Evolutionary conservation across 2,329 filamentous ascomycete genomes (phyloP), one percentile per base, ranked within the genome.

Genomic region (Daldinia sp.): DNA sequence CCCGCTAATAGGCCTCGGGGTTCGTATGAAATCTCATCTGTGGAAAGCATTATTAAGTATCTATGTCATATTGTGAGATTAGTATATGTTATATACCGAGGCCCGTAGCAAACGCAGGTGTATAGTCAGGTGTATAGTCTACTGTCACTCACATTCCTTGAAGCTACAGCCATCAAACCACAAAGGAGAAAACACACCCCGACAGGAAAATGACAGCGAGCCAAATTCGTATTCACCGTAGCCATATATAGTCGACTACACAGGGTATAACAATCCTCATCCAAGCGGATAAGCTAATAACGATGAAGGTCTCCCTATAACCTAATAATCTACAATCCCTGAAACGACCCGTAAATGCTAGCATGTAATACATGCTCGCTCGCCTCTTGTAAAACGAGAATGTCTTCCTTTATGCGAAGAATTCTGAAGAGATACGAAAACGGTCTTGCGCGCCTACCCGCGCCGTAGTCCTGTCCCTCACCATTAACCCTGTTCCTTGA

Each of bases 231-330:
- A 47, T 63, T 53, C 9, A 23, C 35, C 30, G 50, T 45, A 63
- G 48, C 27, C 27, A 48, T 15, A 19, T 32, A 54, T n/a, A 41
- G 30, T 34, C n/a, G 30, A 25, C 11, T 56, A 45, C 50, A 47
- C 27, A 52, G 58, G 55, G 58, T 64, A 62, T 63, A 59, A 61
- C 41, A 51, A 57, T 60, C 61, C 51, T 54, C 37, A 50, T 50
- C 39, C 7, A 39, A 37, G 43, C 58, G 43, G 4, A n/a, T 10
- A 39, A 13, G 48, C 41, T 45, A 39, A 8, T 34, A 54, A 48
- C 11, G 25, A 29, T 30, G 17, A 13, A 50, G 30, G n/a, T n/a
- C n/a, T 48, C 21, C 52, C 50, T 52, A 56, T 34, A 48, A 19
- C 54, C 39, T 39, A 48, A 54, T 59, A 47, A 11, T 64, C 48